Base-by-base conservation (phyloP, 805 yeast genomes). In the Yamadazyma philogaea region DNA sequence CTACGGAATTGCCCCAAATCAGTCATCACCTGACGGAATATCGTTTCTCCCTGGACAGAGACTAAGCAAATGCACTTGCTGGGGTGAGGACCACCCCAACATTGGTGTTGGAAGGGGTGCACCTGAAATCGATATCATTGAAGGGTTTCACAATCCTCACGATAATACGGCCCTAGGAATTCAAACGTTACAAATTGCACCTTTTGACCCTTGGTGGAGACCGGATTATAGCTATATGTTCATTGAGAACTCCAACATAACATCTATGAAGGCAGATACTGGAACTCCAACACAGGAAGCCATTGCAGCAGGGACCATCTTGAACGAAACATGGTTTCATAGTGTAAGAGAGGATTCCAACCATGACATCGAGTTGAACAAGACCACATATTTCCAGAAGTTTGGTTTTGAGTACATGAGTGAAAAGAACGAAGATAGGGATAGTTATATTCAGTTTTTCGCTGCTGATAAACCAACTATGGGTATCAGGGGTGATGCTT, bases 181-280 rank as follows among this genome's bases (percentile, higher is more conserved):
- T 11, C 75, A 70, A 48, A 66, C 75, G 1, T 50, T 60, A 37
- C 73, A 70, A 45, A 59, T 67, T n/a, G 73, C 74, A 4, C 73
- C 75, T 8, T 63, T 66, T 50, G 75, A 70, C 43, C 57, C 67
- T 19, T 68, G 74, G 73, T 66, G 64, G 54, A 51, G 60, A 43
- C 73, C 74, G 3, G 72, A 68, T 43, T 67, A 67, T 47, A 55
- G 60, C 35, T 66, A 56, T 36, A 50, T 68, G 42, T 42, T 50
- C 19, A 60, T 69, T 28, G 41, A 53, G 26, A 52, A 66, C 44
- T 15, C 32, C 19, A 53, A 56, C 17, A 46, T 60, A 11, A 67
- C 73, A 7, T 50, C 60, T 16, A 61, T 68, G 65, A 67, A 68
- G 53, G 44, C 63, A 5, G 63, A 65, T 37, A 59, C 63, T 3